Evolutionary conservation across 495 filamentous ascomycete species (phyloP), one percentile per base, ranked within the genome.

Genomic region (Neurospora sp.): DNA sequence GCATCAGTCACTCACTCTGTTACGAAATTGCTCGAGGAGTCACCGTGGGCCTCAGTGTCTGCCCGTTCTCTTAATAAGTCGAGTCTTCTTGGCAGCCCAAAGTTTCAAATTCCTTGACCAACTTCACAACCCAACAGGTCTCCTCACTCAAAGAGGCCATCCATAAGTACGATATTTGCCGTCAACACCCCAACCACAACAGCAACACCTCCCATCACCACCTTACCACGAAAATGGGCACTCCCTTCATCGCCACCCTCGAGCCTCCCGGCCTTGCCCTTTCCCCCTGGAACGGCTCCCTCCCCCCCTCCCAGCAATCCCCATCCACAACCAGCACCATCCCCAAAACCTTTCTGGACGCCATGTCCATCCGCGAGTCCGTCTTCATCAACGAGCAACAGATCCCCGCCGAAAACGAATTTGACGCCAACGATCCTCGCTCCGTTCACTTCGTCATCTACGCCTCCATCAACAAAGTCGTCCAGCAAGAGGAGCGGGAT

Each of bases 371-470:
- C 69, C 91, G 95, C 70, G 84, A 90, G 72, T 78, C 82, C 40
- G 94, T 98, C 75, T 98, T 93, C 80, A 88, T 94, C 16, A 72
- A 85, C 27, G 94, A 97, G 80, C 94, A 97, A 75, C 75, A 83
- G 12, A 87, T 92, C 38, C 86, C 90, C 0, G 79, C 88, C 0
- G 87, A 88, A 3, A 86, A 86, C 76, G 95, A 98, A 76, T 84
- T 92, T 76, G 95, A 98, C 82, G 80, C 81, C 3, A 93, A 97
- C 79, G 95, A 98, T 79, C 22, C 82, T 3, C 87, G 92, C 8
- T 89, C 45, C 69, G 61, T 71, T 1, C 94, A 97, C 79, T 97
- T 92, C 91, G 84, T 97, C 39, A 82, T 89, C 38, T 96, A 94
- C 81, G 88, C 87, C 45, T 84, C 82, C 27, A 83, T 87, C 59